Evolutionary conservation across 1,284 basidiomycete species (phyloP), one percentile per base, ranked within the genome.

Genomic region (Moesziomyces antarcticus): DNA sequence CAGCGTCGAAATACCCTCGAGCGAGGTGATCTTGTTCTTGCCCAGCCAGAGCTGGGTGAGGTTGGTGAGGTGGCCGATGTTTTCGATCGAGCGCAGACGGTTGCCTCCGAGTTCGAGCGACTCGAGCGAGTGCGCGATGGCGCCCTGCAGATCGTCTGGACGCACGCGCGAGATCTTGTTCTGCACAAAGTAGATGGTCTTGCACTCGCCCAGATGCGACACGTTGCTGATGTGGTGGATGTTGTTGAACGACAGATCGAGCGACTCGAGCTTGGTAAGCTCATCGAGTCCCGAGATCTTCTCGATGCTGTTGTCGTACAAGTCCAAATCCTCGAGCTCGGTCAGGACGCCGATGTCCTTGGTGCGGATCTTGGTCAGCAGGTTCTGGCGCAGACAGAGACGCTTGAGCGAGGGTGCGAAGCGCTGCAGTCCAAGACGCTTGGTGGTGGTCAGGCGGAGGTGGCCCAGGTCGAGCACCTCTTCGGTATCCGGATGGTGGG

Each of bases 241-340:
- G 50, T 96, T 88, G 86, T 99, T 99, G 88, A 97, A 99, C 2
- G 95, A 98, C 33, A 97, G 86, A 86, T 99, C 97, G 49, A 99
- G 87, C 3, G 85, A 94, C 94, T 86, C 88, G 45, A 97, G 85
- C 42, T 89, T 88, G 13, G 86, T 86, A 47, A 97, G 80, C 14
- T 57, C 46, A 43, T 75, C 78, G 25, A 76, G 52, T 43, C 77
- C 75, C 1, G 66, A 55, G 25, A 82, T 75, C 54, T 80, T 80
- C 14, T 82, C 80, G 69, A 99, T 85, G 80, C 92, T 91, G 86
- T 99, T 99, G 85, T 99, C 96, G 83, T 99, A 99, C 69, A 98
- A 82, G 85, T 99, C 96, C 53, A 99, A 85, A 67, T 98, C 95
- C 76, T 93, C 91, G 30, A 99, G 86, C 50, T 89, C 87, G 13